Conservation (phyloP, 2,329 filamentous ascomycete species). For the Nemania sp. region DNA sequence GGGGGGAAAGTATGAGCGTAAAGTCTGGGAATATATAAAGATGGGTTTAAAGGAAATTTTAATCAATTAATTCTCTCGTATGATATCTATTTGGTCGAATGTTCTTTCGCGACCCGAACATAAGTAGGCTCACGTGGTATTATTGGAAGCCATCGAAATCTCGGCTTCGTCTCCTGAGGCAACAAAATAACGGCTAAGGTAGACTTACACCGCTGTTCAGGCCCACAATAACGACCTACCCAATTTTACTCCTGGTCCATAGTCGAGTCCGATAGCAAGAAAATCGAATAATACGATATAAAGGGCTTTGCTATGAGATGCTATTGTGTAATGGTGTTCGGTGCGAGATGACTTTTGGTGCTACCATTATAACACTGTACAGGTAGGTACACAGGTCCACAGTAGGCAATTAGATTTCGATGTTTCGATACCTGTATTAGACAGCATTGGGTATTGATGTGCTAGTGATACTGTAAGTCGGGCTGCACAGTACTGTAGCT, state of each 20-base stretch:
- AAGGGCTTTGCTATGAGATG: background rate
- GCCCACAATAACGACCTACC: slow-evolving; percentile 15
- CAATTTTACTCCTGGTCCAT: background rate
- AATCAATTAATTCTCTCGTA: background rate
- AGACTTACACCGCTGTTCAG: slow-evolving; percentile 30
- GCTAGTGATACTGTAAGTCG: background rate
- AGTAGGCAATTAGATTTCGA: background rate
- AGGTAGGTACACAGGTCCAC: background rate
- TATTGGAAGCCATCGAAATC: background rate
- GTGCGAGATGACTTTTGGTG: background rate
- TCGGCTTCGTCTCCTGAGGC: background rate
- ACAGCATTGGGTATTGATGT: too few relatives aligned
- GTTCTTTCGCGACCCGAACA: background rate
- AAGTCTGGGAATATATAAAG: too few relatives aligned
- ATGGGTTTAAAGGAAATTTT: background rate
- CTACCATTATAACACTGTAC: background rate
- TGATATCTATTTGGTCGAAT: background rate
- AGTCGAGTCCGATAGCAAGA: background rate
- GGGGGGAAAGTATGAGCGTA: background rate
- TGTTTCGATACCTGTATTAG: too few relatives aligned
- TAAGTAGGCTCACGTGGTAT: background rate
- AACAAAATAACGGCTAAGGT: slow-evolving; percentile 13
- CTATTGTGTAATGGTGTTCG: background rate
- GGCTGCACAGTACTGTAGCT: background rate
- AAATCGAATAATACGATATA: background rate